Evolutionary conservation across 106 monocot species (phyloP).

Genomic region (Chionographis japonica): DNA sequence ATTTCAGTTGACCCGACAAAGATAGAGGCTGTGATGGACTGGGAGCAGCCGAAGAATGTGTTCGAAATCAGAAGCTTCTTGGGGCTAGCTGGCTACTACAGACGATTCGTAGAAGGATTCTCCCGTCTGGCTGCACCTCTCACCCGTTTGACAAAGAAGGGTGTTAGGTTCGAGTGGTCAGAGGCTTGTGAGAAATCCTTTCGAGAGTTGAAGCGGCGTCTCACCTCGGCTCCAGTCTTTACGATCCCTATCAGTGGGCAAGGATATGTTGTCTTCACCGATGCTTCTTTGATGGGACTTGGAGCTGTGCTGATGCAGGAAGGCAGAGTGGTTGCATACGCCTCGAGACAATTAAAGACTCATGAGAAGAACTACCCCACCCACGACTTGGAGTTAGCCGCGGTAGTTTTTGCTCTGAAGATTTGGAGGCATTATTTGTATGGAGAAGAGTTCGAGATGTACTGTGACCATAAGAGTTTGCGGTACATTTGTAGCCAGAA

Average conservation of each 20-base stretch:
- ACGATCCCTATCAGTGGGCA: too few relatives aligned
- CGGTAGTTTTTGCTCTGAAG: not conserved
- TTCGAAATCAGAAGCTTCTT: not conserved
- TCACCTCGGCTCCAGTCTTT: too few relatives aligned
- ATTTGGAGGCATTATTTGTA: too few relatives aligned
- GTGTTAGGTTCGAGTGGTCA: not conserved
- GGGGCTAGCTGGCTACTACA: not conserved
- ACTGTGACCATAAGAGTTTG: too few relatives aligned
- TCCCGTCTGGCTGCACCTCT: too few relatives aligned
- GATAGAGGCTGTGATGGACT: not conserved
- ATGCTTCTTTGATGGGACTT: not conserved
- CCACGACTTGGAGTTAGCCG: not conserved
- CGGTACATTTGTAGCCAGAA: too few relatives aligned
- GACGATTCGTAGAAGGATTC: not conserved
- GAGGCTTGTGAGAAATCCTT: not conserved
- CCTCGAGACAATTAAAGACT: not conserved
- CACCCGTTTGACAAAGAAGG: too few relatives aligned
- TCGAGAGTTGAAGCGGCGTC: too few relatives aligned
- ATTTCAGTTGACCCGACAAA: not conserved
- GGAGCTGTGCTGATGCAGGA: not conserved
- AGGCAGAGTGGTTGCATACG: not conserved
- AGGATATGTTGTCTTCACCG: not conserved
- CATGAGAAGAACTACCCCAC: not conserved
- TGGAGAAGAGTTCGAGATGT: too few relatives aligned
- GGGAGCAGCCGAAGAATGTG: not conserved